Percentiles rank a stretch among this genome's conserved stretches.
These are phyloP conservation scores for Cicer bijugum DNA, from an alignment of 306 rosid species.

Conservation along the genomic window DNA sequence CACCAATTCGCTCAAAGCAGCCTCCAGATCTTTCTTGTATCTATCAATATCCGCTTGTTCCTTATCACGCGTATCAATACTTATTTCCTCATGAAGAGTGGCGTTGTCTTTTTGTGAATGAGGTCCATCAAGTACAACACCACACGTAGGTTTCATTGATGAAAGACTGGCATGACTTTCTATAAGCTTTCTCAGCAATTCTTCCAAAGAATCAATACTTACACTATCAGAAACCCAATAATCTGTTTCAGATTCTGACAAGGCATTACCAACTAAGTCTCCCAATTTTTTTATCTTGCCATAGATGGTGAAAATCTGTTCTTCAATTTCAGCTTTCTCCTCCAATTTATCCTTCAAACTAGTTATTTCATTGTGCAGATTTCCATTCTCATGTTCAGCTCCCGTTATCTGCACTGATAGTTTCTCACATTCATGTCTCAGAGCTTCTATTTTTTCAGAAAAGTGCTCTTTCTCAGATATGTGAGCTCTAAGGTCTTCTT, in stretches of 20 bases:
- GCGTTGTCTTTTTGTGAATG: slow-evolving; percentile 48
- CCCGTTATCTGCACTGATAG: slow-evolving; percentile 52
- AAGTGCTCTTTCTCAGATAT: slow-evolving; percentile 63
- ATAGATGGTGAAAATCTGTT: slow-evolving; percentile 52
- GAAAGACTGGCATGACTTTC: slow-evolving; percentile 58
- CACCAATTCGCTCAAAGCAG: slow-evolving; percentile 63
- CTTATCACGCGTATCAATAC: slow-evolving; percentile 47
- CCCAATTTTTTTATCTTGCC: slow-evolving; percentile 64
- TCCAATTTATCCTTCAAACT: slow-evolving; percentile 60
- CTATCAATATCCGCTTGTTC: slow-evolving; percentile 51
- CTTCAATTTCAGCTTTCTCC: slow-evolving; percentile 55
- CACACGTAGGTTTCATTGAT: slow-evolving; percentile 46
- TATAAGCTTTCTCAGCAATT: slow-evolving; percentile 66
- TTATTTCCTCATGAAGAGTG: slow-evolving; percentile 51
- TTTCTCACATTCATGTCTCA: slow-evolving; percentile 59
- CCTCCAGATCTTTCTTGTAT: slow-evolving; percentile 75
- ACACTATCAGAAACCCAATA: slow-evolving; percentile 58
- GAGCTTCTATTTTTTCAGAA: slow-evolving; percentile 62
- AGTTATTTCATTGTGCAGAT: slow-evolving; percentile 59
- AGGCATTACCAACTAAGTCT: slow-evolving; percentile 61
- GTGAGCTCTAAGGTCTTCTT: slow-evolving; percentile 59
- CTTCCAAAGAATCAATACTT: slow-evolving; percentile 71
- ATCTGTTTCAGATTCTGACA: slow-evolving; percentile 56
- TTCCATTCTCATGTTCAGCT: slow-evolving; percentile 67
- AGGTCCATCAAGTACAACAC: slow-evolving; percentile 43